Evolutionary conservation across 1,284 basidiomycete species (phyloP).

Genomic region (Termitomyces sp.): DNA sequence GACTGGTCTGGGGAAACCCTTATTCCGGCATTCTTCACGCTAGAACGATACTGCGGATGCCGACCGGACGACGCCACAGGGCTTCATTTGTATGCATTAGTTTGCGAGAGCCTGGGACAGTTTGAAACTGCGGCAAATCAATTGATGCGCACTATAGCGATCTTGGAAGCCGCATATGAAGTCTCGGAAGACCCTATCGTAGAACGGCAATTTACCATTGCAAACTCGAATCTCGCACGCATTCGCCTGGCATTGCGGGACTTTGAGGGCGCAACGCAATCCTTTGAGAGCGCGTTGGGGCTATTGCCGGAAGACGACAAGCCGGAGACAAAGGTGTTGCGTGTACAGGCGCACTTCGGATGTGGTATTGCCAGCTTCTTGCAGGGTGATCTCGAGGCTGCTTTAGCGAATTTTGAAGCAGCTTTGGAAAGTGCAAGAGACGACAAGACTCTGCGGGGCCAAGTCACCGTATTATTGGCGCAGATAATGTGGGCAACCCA

Average conservation of each 20-base stretch:
- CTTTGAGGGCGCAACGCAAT: slow-evolving; percentile 58
- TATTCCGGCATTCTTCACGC: slow-evolving; percentile 75
- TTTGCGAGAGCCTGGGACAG: slow-evolving; percentile 83
- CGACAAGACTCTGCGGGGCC: slow-evolving; percentile 48
- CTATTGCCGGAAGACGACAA: slow-evolving; percentile 59
- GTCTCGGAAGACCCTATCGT: slow-evolving; percentile 73
- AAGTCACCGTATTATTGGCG: slow-evolving; percentile 73
- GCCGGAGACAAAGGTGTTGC: slow-evolving; percentile 33
- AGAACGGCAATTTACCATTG: slow-evolving; percentile 78
- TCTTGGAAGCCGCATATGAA: slow-evolving; percentile 88
- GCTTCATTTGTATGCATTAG: slow-evolving; percentile 80
- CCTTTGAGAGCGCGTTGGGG: slow-evolving; percentile 70
- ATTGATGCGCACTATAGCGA: slow-evolving; percentile 59
- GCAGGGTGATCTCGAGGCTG: slow-evolving; percentile 56
- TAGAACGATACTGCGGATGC: slow-evolving; percentile 72
- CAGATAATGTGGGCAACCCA: slow-evolving; percentile 81
- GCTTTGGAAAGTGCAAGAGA: slow-evolving; percentile 55
- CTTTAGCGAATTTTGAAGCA: slow-evolving; percentile 61
- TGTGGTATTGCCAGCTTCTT: slow-evolving; percentile 70
- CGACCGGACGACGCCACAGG: slow-evolving; percentile 70
- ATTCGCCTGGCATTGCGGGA: slow-evolving; percentile 60
- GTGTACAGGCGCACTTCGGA: slow-evolving; percentile 67
- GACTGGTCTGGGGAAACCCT: slow-evolving; percentile 39
- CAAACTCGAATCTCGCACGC: slow-evolving; percentile 81
- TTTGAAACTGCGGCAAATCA: slow-evolving; percentile 55